phyloP scores from a whole-genome alignment of 1,284 basidiomycete species.

The Athelia psychrophila region DNA sequence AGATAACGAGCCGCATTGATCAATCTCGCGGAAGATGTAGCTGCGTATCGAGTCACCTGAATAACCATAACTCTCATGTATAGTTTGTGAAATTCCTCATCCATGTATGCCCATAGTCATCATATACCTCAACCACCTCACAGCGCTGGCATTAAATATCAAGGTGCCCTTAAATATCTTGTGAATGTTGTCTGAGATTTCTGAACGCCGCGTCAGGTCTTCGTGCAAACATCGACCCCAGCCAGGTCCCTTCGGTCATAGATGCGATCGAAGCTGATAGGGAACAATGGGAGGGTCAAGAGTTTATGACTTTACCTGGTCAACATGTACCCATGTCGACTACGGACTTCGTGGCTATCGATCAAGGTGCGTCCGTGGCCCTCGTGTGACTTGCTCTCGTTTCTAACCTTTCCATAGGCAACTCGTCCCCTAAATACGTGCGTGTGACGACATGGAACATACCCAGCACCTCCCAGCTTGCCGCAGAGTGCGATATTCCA shows the following conservation, averaged over 20 bases:
- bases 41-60: too few species aligned
- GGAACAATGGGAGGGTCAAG: conserved; percentile 77
- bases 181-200: not conserved
- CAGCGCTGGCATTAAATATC: conserved; percentile 67
- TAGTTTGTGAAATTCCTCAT: not conserved
- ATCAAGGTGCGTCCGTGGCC: conserved; percentile 69
- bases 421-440: conserved; percentile 82
- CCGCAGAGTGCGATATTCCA: conserved; percentile 82
- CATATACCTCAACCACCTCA: conserved; percentile 83
- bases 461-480: conserved; percentile 80
- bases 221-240: conserved; percentile 84
- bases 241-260: conserved; percentile 90
- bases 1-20: too few species aligned
- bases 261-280: conserved; percentile 84
- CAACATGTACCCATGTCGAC: conserved; percentile 81
- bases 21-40: too few species aligned
- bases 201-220: conserved; percentile 43
- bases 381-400: not conserved
- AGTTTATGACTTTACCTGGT: conserved; percentile 77
- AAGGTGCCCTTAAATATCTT: conserved; percentile 37
- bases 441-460: conserved; percentile 88
- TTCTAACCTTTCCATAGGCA: conserved; percentile 40
- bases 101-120: conserved; percentile 40
- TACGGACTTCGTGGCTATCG: conserved; percentile 86
- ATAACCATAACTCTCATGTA: too few species aligned